phyloP scores from a whole-genome alignment of 306 rosid species.

The Pueraria montana region DNA sequence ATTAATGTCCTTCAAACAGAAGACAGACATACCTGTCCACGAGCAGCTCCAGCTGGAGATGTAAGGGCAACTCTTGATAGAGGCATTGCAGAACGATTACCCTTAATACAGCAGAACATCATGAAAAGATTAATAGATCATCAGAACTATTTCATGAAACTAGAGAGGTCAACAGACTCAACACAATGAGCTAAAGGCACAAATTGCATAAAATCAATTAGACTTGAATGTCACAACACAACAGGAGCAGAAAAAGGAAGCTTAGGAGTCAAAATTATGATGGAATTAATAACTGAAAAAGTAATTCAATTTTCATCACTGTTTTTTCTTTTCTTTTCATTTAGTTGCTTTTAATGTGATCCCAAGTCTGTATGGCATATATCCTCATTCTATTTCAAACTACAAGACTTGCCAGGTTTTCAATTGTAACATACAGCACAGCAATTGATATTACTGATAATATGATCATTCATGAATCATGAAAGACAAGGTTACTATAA shows the following conservation, averaged over 20 bases:
- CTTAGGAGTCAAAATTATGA: conserved; percentile 5
- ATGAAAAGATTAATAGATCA: conserved; percentile 34
- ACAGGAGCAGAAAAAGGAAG: conserved; percentile 1
- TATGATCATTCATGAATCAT: conserved; percentile 28
- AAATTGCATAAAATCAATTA: conserved; percentile 1
- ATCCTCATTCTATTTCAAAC: neutral
- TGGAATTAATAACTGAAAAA: conserved; percentile 17
- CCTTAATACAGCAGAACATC: conserved; percentile 59
- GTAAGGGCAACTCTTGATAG: conserved; percentile 81
- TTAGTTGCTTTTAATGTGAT: neutral
- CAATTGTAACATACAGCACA: neutral
- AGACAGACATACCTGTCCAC: conserved; percentile 81
- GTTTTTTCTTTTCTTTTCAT: neutral
- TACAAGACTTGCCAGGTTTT: conserved; percentile 3
- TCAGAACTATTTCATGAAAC: conserved; percentile 29
- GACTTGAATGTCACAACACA: conserved; percentile 32
- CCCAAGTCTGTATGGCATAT: neutral
- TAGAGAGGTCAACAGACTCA: conserved; percentile 23
- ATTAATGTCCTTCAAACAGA: conserved; percentile 29
- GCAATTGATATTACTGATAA: neutral
- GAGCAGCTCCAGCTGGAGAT: conserved; percentile 95
- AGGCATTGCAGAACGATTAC: conserved; percentile 86
- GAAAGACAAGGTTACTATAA: conserved; percentile 9
- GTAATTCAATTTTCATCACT: neutral
- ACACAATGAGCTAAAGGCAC: neutral